Evolutionary conservation across 257 asterid species (phyloP).

Genomic region (Solanum chilense): DNA sequence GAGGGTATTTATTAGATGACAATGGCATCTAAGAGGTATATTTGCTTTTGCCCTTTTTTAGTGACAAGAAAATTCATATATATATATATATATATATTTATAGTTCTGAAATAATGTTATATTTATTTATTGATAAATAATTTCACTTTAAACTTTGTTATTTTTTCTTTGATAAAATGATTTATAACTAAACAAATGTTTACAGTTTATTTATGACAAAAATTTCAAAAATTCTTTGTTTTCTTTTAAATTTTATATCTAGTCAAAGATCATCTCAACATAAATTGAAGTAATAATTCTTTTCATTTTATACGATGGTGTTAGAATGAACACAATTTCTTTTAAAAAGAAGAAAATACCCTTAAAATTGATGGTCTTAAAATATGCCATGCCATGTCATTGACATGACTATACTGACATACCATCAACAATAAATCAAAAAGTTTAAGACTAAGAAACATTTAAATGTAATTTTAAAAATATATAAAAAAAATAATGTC

Average conservation of each 20-base stretch:
- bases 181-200: background rate
- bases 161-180: background rate
- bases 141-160: background rate
- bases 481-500: background rate
- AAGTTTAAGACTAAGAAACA: background rate
- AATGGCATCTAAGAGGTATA: too few relatives aligned
- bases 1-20: too few relatives aligned
- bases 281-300: background rate
- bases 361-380: background rate
- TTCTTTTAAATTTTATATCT: background rate
- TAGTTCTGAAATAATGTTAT: background rate
- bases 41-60: background rate
- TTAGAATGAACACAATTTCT: background rate
- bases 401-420: background rate
- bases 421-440: background rate
- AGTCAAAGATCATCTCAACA: background rate
- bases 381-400: background rate
- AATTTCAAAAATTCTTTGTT: background rate
- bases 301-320: background rate
- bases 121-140: background rate
- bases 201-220: background rate
- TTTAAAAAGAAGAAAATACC: accelerated
- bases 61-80: background rate
- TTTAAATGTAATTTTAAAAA: background rate
- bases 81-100: too few relatives aligned